Evolutionary conservation across 768 basidiomycete species (phyloP), one percentile per base, ranked within the genome.

Genomic region (Leccinellum luteum): DNA sequence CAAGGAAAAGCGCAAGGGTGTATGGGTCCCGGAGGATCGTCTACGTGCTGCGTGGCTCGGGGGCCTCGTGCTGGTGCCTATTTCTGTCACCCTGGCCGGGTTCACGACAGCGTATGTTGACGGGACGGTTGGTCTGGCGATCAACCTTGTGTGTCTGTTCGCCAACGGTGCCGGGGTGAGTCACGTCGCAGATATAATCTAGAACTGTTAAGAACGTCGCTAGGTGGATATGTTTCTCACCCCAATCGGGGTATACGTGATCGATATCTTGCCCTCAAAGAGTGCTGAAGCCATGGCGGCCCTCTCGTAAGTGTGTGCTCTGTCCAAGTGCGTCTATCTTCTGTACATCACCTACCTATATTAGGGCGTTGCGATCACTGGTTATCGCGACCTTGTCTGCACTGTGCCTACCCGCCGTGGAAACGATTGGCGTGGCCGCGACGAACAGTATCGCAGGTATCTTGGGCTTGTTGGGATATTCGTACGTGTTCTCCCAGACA

Each of bases 21-120:
- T 74, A 2, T 87, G 84, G 85, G 79, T 82, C 44, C 87, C 87
- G 0, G 87, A 90, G 67, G 89, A 87, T 60, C 81, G 87, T 6
- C 76, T 89, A 23, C 78, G 83, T 1, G 85, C 78, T 2, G 72
- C 80, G 2, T 66, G 83, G 32, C 61, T 76, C 7, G 81, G 82
- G 13, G 76, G 76, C 6, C 69, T 77, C 0, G 28, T 81, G n/a
- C 71, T 87, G 28, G 73, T 80, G 4, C 89, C 87, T 0, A 27
- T 85, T 0, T 81, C 85, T 1, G 67, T 85, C 3, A 64, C 83
- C 0, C 51, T 71, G 0, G 76, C 75, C 1, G 86, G 86, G 0
- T 59, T 87, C 3, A 65, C 79, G 19, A 83, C 78, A 13, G 63
- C 75, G 41, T 86, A 78, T 64, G 71, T 88, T 6, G 71, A 71